Conservation (phyloP, 2,329 filamentous ascomycete species). For the Fusarium heterosporum region DNA sequence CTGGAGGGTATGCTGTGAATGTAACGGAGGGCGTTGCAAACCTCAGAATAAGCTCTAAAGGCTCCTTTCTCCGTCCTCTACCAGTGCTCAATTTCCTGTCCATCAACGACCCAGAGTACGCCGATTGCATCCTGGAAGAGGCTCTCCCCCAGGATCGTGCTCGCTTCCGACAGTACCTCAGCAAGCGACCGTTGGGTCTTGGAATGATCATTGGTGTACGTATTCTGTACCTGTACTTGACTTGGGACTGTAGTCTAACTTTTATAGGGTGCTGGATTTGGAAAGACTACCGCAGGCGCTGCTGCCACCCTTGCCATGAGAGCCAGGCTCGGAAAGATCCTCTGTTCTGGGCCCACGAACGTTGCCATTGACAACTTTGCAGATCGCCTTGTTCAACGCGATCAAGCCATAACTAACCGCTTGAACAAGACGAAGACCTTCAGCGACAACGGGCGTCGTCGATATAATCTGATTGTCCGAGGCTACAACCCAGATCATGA, state of each 20-base stretch:
- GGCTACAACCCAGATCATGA: conserved; percentile 1
- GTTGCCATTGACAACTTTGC: conserved; percentile 17
- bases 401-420: background rate
- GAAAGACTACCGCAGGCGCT: conserved; percentile 21
- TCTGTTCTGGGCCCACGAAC: conserved; percentile 19
- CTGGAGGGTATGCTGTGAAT: no score
- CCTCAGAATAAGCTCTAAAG: no score
- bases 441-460: accelerated
- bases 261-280: conserved; percentile 30
- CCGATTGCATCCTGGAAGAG: conserved; percentile 9
- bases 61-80: background rate
- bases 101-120: background rate
- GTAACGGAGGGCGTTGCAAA: no score
- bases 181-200: conserved; percentile 12
- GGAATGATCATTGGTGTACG: conserved; percentile 32
- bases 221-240: background rate
- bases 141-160: background rate
- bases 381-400: background rate
- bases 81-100: conserved; percentile 14
- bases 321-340: conserved; percentile 4
- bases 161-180: conserved; percentile 29
- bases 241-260: background rate
- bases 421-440: background rate
- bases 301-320: conserved; percentile 14
- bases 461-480: conserved; percentile 12